A percentile compares a stretch with the other conserved stretches of the same genome.
These are phyloP conservation scores for Trichosporon coremiiforme DNA, from an alignment of 1,284 basidiomycete species.

Conservation along the genomic window DNA sequence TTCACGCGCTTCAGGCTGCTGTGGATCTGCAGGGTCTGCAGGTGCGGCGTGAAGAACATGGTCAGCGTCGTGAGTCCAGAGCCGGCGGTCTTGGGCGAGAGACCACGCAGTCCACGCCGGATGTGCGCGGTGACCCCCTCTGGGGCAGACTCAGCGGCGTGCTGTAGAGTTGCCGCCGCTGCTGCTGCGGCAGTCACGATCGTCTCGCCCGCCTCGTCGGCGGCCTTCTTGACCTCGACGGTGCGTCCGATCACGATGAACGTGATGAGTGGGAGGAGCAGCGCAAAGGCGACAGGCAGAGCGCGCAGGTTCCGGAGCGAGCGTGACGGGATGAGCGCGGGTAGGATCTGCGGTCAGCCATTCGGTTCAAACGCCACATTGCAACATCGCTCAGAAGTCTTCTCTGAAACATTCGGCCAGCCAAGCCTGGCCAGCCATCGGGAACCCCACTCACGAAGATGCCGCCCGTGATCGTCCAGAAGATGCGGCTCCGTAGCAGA, in stretches of 20 bases:
- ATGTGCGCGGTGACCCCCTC: conserved; percentile 19
- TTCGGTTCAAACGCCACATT: background rate
- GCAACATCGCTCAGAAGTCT: background rate
- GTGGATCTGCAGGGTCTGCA: conserved; percentile 55
- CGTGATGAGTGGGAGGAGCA: conserved; percentile 51
- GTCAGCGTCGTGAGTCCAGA: conserved; percentile 53
- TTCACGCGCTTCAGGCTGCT: conserved; percentile 45
- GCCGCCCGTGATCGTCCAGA: conserved; percentile 49
- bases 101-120: conserved; percentile 33
- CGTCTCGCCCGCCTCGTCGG: conserved; percentile 27
- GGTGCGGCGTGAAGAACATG: conserved; percentile 54
- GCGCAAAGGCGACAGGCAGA: conserved; percentile 40
- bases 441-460: conserved; percentile 34
- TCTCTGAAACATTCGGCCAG: background rate
- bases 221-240: conserved; percentile 50
- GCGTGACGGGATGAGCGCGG: conserved; percentile 47
- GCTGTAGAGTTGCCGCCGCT: conserved; percentile 37
- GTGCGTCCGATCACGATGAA: conserved; percentile 55
- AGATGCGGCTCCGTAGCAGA: conserved; percentile 40
- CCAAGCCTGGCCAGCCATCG: background rate
- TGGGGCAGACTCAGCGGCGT: background rate
- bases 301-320: conserved; percentile 38
- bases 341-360: conserved; percentile 41
- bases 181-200: conserved; percentile 34
- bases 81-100: conserved; percentile 43